These are phyloP conservation scores for Dactylonectria macrodidyma DNA, from an alignment of 2,329 filamentous ascomycete species.

Conservation along the genomic window DNA sequence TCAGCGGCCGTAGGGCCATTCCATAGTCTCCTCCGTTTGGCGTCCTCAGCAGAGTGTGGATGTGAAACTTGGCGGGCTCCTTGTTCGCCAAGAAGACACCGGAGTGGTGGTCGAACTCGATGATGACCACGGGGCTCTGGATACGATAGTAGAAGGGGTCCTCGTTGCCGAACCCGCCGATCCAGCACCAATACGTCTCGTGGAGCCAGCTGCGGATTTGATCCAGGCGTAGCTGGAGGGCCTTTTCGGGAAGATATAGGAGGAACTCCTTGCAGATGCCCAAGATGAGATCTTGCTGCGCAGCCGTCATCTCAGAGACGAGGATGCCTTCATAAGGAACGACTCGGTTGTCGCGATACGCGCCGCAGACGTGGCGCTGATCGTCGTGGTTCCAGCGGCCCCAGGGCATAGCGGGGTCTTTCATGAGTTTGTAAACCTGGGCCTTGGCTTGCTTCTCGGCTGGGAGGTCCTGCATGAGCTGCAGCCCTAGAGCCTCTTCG, in stretches of 20 bases:
- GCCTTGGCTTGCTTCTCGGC: conserved; percentile 63
- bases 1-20: conserved; percentile 61
- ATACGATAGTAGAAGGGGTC: conserved; percentile 86
- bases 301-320: conserved; percentile 62
- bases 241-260: conserved; percentile 73
- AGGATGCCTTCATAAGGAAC: conserved; percentile 81
- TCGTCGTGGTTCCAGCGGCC: conserved; percentile 87
- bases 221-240: conserved; percentile 68
- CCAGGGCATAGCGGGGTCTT: conserved; percentile 75
- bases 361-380: conserved; percentile 83
- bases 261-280: conserved; percentile 76
- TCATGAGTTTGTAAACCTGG: conserved; percentile 71
- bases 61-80: conserved; percentile 83
- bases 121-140: conserved; percentile 80
- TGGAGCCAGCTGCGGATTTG: conserved; percentile 69
- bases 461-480: conserved; percentile 76
- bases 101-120: conserved; percentile 86
- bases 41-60: conserved; percentile 80
- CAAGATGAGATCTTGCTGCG: conserved; percentile 69
- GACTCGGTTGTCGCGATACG: conserved; percentile 83
- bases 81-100: conserved; percentile 83
- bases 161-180: conserved; percentile 75
- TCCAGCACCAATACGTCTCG: conserved; percentile 88
- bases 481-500: conserved; percentile 76
- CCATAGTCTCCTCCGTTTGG: conserved; percentile 87